Conservation (phyloP, 129 eudicot species). For the Rutidosis leptorrhynchoides region DNA sequence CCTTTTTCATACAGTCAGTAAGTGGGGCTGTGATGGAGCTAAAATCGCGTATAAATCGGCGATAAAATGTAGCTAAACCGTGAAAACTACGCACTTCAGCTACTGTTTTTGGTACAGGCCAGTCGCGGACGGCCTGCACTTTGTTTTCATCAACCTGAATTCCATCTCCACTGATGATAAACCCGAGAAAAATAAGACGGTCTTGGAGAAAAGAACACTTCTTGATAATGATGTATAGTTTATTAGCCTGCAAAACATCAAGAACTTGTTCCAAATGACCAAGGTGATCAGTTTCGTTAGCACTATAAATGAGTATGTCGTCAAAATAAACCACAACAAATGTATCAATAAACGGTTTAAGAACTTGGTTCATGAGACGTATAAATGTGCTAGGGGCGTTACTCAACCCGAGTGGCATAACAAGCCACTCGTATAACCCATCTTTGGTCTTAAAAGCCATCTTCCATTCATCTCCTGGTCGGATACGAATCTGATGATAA, state of each 20-base stretch:
- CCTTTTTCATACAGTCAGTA: neutral
- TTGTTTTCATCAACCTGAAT: neutral
- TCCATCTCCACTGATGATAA: neutral
- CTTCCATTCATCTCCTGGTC: neutral
- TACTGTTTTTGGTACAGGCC: neutral
- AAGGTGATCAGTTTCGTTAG: neutral
- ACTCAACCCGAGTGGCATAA: no score
- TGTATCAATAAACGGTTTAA: neutral
- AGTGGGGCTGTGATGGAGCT: constrained; percentile 19
- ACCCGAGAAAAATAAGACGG: neutral
- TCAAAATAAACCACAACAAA: constrained; percentile 22
- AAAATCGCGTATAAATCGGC: constrained; percentile 11
- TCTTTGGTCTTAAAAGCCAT: neutral
- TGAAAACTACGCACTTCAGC: constrained; percentile 15
- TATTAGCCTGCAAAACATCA: neutral
- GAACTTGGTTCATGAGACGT: neutral
- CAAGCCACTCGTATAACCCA: neutral
- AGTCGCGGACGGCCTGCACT: neutral
- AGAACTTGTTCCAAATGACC: neutral
- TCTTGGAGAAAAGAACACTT: neutral
- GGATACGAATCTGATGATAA: neutral
- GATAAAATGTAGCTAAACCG: constrained; percentile 14
- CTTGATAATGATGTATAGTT: neutral
- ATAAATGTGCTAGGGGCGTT: no score
- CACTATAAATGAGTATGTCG: constrained; percentile 15